A percentile compares a stretch with the other conserved stretches of the same genome.
Conservation (phyloP, 257 asterid genomes). For the Solanum ossicruentum region DNA sequence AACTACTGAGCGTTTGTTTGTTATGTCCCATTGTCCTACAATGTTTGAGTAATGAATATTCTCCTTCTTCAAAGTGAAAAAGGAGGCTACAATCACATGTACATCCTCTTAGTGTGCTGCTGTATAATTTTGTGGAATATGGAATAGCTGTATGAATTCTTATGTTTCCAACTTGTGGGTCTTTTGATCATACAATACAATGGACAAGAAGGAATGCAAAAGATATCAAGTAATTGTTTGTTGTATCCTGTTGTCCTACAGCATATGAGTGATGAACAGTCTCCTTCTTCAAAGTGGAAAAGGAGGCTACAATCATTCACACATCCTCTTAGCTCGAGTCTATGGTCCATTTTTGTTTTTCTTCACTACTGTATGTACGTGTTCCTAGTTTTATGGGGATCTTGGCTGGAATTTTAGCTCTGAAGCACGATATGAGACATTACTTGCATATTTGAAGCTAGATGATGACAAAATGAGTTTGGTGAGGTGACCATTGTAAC, state of each 20-base stretch:
- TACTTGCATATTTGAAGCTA: not conserved
- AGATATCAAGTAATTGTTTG: conserved; percentile 9
- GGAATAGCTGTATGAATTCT: not conserved
- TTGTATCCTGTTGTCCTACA: conserved; percentile 13
- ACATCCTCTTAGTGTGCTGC: not conserved
- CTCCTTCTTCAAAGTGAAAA: not conserved
- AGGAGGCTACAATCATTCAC: conserved; percentile 23
- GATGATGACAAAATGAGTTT: not conserved
- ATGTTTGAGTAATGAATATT: not conserved
- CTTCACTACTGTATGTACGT: not conserved
- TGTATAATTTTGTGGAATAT: not conserved
- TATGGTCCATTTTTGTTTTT: not conserved
- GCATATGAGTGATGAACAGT: conserved; percentile 17
- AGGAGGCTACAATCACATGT: not conserved
- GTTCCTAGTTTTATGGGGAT: not conserved
- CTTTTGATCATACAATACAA: not conserved
- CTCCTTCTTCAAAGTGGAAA: conserved; percentile 16
- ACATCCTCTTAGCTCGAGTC: not conserved
- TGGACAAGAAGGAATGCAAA: conserved; percentile 10
- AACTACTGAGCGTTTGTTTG: not conserved
- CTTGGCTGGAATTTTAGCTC: not conserved
- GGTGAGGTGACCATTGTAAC: not conserved
- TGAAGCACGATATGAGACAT: not conserved
- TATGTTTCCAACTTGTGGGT: not conserved
- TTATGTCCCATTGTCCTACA: not conserved